Conservation (phyloP, 306 rosid genomes). For the Betula pendula region DNA sequence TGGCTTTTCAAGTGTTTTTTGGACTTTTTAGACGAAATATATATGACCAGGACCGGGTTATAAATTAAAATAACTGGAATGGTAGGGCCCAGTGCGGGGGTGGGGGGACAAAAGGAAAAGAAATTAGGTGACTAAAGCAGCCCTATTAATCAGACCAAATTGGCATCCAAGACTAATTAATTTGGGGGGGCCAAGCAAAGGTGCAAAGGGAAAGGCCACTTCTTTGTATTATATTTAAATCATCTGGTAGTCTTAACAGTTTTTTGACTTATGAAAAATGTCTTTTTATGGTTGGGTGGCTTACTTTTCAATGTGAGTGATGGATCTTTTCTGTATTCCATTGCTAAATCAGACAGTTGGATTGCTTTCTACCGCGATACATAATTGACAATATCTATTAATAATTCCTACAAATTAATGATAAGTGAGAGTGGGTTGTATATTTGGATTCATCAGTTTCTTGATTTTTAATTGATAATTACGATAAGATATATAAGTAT, state of each 20-base stretch:
- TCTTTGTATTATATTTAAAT: neutral
- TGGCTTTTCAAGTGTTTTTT: constrained; percentile 33
- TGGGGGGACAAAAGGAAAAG: constrained; percentile 21
- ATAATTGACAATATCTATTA: no score
- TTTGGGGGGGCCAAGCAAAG: neutral
- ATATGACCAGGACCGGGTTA: neutral
- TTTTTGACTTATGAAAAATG: neutral
- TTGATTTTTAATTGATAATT: no score
- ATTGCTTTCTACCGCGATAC: neutral
- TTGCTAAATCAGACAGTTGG: neutral
- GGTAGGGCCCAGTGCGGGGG: neutral
- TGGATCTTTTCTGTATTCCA: neutral
- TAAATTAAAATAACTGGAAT: neutral
- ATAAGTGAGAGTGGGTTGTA: no score
- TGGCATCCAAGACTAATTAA: neutral
- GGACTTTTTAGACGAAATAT: neutral
- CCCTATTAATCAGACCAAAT: constrained; percentile 24
- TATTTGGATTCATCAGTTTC: no score
- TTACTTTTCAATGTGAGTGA: neutral
- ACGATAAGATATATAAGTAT: no score
- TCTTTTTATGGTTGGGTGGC: constrained; percentile 9
- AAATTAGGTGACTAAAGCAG: constrained; percentile 40
- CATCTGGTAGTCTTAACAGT: constrained; percentile 7
- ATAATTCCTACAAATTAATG: no score
- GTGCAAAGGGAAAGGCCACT: no score